Base-by-base conservation (phyloP, 805 yeast genomes). In the Yamadazyma scolyti region DNA sequence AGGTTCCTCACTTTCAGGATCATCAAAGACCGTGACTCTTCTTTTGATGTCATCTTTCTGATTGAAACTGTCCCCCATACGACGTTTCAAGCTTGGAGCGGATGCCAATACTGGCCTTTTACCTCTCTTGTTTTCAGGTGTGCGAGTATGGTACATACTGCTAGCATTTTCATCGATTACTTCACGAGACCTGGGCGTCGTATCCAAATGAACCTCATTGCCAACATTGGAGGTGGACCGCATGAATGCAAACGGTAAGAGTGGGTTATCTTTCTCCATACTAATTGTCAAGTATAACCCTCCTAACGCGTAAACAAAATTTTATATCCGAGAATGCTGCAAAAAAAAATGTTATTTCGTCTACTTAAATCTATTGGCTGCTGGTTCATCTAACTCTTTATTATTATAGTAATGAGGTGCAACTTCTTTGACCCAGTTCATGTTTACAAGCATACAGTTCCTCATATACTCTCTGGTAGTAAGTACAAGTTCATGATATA, bases 391-490 rank as follows among this genome's bases (percentile, higher is more conserved):
- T 21, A 56, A 33, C 17, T 61, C 65, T 20, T 48, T 48, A 3
- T 43, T 34, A 15, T 34, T 52, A 37, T 59, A 63, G 36, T 58
- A 77, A 42, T 80, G 86, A 1, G 88, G 83, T 0, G 94, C 96
- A 40, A 77, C 72, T 42, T 83, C 89, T 1, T 53, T 53, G 10
- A 89, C 56, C 93, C 95, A 84, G 28, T 62, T 62, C 18, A 82
- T 89, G 23, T 80, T 77, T 3, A 83, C 65, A 0, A 87, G 75
- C 55, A 84, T 73, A 47, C 88, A 79, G 43, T 81, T 81, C 36
- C 89, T 71, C 87, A 93, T 85, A 55, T 78, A 90, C 59, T 89
- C 97, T 52, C 81, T 85, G 16, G 87, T 74, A 0, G 98, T 90
- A 28, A 83, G 56, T 29, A 90, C 82, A 46, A 90, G 61, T 39